Conservation (phyloP, 345 rosid species). For the Lepidium aucheri region DNA sequence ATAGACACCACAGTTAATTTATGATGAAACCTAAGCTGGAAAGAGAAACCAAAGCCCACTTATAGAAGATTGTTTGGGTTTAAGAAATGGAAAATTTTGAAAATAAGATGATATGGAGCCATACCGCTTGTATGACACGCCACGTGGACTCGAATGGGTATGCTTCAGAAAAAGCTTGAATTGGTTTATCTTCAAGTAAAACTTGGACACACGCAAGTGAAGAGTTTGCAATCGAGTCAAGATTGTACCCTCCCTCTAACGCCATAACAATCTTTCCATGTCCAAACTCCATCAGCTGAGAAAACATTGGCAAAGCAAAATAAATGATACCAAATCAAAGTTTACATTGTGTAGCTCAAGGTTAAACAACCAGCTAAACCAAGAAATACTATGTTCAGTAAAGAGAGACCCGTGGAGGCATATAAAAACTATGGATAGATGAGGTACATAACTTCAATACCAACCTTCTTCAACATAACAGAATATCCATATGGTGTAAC, state of each 20-base stretch:
- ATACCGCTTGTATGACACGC: conserved; percentile 74
- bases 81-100: neutral
- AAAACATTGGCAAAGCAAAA: conserved; percentile 9
- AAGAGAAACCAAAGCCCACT: neutral
- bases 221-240: conserved; percentile 71
- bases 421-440: conserved; percentile 47
- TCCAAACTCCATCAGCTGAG: conserved; percentile 80
- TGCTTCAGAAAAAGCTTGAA: conserved; percentile 49
- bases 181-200: conserved; percentile 51
- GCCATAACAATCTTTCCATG: conserved; percentile 79
- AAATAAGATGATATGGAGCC: conserved; percentile 6
- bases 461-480: conserved; percentile 65
- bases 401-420: conserved; percentile 2
- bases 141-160: conserved; percentile 88
- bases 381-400: neutral
- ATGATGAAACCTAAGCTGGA: neutral
- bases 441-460: neutral
- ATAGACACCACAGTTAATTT: neutral
- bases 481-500: conserved; percentile 87
- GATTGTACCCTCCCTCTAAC: conserved; percentile 95
- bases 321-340: neutral
- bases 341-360: neutral
- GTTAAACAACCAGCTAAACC: neutral
- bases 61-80: neutral
- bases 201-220: conserved; percentile 83